Evolutionary conservation across 768 basidiomycete species (phyloP).

Genomic region (Leccinum olivaceopallidum): DNA sequence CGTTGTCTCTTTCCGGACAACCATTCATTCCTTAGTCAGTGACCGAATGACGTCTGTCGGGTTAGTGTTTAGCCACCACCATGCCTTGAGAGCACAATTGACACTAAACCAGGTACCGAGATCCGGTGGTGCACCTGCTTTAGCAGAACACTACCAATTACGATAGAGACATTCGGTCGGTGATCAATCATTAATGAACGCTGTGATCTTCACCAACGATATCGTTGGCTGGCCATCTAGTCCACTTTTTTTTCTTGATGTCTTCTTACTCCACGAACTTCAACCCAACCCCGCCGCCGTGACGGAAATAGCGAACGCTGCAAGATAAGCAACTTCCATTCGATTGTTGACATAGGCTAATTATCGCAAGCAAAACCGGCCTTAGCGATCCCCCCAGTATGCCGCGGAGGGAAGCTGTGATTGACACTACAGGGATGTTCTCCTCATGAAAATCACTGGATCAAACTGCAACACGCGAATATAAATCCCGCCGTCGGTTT

Average conservation of each 20-base stretch:
- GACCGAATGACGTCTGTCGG: background rate
- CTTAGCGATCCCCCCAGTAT: background rate
- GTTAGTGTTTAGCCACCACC: background rate
- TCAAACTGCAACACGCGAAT: constrained; percentile 1
- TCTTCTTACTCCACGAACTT: background rate
- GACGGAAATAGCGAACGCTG: background rate
- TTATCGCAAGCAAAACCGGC: background rate
- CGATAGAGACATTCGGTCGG: background rate
- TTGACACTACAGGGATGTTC: background rate
- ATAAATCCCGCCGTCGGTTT: background rate
- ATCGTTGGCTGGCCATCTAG: no score
- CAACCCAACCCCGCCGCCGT: background rate
- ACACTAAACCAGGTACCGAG: background rate
- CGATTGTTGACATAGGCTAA: background rate
- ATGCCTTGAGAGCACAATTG: background rate
- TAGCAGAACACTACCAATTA: background rate
- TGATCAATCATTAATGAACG: background rate
- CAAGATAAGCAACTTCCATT: background rate
- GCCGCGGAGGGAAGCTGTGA: background rate
- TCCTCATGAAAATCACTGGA: constrained; percentile 8
- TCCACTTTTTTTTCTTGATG: no score
- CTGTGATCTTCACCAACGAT: background rate
- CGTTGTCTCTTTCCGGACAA: background rate
- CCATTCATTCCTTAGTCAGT: background rate
- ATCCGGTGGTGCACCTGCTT: background rate